phyloP scores from a whole-genome alignment of 2,329 filamentous ascomycete species.

The Ceratocystis diversiconidia region DNA sequence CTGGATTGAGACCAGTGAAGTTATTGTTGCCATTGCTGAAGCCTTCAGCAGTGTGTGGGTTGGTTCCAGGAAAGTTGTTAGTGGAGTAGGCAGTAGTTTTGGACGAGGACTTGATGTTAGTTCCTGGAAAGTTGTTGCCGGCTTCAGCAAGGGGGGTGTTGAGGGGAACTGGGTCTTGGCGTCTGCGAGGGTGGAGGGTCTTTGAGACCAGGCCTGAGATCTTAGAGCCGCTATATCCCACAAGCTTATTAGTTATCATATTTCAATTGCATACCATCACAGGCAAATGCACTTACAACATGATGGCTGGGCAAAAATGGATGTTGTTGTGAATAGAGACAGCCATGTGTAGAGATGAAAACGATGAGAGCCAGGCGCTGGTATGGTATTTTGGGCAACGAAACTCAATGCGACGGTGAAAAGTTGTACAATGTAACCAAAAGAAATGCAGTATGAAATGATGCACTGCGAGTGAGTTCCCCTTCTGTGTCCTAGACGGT shows the following conservation, averaged over 20 bases:
- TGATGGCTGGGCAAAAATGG: neutral
- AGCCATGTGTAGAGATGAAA: neutral
- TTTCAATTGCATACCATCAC: neutral
- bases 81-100: neutral
- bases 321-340: neutral
- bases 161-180: neutral
- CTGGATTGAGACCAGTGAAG: constrained; percentile 10
- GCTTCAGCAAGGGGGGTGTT: constrained; percentile 9
- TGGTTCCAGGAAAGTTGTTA: constrained; percentile 16
- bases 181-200: constrained; percentile 2
- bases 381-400: neutral
- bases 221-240: constrained; percentile 3
- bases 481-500: neutral
- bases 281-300: constrained; percentile 13
- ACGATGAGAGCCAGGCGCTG: neutral
- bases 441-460: neutral
- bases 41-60: constrained; percentile 2
- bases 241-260: neutral
- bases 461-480: neutral
- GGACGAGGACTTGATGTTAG: constrained; percentile 9
- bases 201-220: constrained; percentile 11
- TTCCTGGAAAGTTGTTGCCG: constrained; percentile 19
- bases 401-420: neutral
- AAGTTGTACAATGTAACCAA: neutral
- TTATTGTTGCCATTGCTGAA: constrained; percentile 12